These are phyloP conservation scores for Agaricus blazei DNA, from an alignment of 768 basidiomycete species.

Conservation along the genomic window DNA sequence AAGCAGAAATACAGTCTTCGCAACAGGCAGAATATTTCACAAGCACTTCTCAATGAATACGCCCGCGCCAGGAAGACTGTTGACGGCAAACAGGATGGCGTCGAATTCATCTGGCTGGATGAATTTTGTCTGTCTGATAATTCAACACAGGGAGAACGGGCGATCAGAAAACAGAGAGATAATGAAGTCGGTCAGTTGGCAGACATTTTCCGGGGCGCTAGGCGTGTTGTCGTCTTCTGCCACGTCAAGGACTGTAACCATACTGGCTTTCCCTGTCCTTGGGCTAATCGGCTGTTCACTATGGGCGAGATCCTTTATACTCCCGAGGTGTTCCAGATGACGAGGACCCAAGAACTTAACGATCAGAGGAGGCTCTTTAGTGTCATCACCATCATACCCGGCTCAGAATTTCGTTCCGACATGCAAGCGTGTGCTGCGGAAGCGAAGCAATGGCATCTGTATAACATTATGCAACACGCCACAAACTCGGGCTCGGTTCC, in stretches of 20 bases:
- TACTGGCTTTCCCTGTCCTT: conserved; percentile 1
- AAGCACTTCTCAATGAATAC: background rate
- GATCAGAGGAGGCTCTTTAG: background rate
- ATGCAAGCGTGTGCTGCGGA: conserved; percentile 9
- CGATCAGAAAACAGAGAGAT: background rate
- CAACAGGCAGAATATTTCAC: background rate
- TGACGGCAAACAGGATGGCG: background rate
- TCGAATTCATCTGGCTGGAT: conserved; percentile 8
- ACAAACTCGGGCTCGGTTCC: conserved; percentile 13
- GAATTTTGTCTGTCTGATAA: conserved; percentile 8
- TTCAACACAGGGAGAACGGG: background rate
- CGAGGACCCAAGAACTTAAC: background rate
- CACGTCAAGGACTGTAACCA: conserved; percentile 3
- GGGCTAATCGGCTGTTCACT: conserved; percentile 7
- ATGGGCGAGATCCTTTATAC: conserved; percentile 7
- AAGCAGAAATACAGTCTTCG: background rate
- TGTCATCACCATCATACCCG: background rate
- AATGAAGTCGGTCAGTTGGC: conserved; percentile 2
- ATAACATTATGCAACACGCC: conserved; percentile 18
- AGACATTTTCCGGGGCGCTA: conserved; percentile 8
- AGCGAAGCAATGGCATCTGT: conserved; percentile 15
- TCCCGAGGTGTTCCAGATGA: conserved; percentile 2
- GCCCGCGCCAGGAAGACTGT: background rate
- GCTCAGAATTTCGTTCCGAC: conserved; percentile 1
- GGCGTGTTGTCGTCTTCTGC: conserved; percentile 6